Conservation (phyloP, 164 flowering plant species). For the Aristolochia fimbriata region DNA sequence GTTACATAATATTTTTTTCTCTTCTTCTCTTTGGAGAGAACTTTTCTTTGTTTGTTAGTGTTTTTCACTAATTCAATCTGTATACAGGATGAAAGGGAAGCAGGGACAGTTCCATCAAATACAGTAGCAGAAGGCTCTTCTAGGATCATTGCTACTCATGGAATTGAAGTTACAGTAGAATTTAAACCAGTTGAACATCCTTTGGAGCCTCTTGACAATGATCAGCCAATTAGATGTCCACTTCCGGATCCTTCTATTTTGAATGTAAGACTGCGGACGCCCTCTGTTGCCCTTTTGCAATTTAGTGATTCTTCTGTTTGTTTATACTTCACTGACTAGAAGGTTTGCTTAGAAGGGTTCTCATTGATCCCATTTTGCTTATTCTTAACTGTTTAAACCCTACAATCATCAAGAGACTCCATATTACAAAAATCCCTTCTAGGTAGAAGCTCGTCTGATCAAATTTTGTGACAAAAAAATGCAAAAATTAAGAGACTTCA, state of each 20-base stretch:
- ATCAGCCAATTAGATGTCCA: slow-evolving; percentile 81
- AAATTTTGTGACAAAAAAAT: no score
- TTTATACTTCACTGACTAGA: no score
- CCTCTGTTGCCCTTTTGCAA: not conserved
- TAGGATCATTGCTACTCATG: slow-evolving; percentile 38
- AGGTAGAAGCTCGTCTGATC: no score
- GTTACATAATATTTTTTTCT: not conserved
- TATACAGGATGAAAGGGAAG: slow-evolving; percentile 54
- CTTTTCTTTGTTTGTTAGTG: slow-evolving; percentile 2
- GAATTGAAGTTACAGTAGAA: slow-evolving; percentile 72
- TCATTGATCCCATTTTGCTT: no score
- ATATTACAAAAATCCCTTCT: no score
- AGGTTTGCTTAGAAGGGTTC: no score
- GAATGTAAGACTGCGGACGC: slow-evolving; percentile 23
- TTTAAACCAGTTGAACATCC: slow-evolving; percentile 94
- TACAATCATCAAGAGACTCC: no score
- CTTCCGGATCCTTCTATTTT: slow-evolving; percentile 91
- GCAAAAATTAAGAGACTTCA: no score
- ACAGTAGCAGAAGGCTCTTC: slow-evolving; percentile 27
- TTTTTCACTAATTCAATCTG: not conserved
- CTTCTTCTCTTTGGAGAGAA: not conserved
- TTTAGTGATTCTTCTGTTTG: no score
- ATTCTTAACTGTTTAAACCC: no score
- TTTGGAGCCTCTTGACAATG: slow-evolving; percentile 71
- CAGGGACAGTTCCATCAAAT: slow-evolving; percentile 27